phyloP scores from a whole-genome alignment of 768 basidiomycete genomes.

The Termitomyces sp. region DNA sequence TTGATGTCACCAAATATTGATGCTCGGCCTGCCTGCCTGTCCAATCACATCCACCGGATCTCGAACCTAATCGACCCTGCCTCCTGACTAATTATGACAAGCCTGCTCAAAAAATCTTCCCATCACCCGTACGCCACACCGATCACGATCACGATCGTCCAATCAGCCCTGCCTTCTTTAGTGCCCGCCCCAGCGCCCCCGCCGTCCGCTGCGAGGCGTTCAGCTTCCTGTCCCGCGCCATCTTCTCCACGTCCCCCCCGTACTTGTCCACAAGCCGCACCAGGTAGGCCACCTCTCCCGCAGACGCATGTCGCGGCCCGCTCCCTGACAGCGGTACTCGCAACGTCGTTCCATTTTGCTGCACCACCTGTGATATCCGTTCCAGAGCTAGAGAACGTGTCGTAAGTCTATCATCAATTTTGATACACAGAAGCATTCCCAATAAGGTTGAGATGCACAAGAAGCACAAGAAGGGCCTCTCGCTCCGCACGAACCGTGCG shows the following conservation, averaged over 20 bases:
- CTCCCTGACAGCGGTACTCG: constrained; percentile 32
- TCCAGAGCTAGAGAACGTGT: constrained; percentile 51
- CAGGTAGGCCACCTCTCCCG: constrained; percentile 65
- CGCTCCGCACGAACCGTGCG: constrained; percentile 23
- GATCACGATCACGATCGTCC: constrained; percentile 18
- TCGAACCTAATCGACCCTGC: constrained; percentile 2
- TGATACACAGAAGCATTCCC: constrained; percentile 2
- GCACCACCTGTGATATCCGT: constrained; percentile 39
- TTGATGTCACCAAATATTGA: constrained; percentile 2
- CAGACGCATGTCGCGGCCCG: constrained; percentile 58
- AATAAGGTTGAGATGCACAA: constrained; percentile 4
- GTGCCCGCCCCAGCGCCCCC: constrained; percentile 65
- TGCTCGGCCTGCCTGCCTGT: not conserved
- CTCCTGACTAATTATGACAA: not conserved
- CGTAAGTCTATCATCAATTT: constrained; percentile 14
- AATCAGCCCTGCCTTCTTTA: constrained; percentile 47
- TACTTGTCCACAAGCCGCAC: constrained; percentile 60
- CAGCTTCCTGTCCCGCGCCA: constrained; percentile 74
- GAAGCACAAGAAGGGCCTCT: constrained; percentile 9
- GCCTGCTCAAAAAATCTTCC: not conserved
- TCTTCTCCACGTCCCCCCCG: constrained; percentile 64
- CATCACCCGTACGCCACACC: constrained; percentile 15
- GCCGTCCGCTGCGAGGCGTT: constrained; percentile 83
- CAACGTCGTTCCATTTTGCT: constrained; percentile 26
- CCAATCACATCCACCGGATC: constrained; percentile 1